phyloP scores from a whole-genome alignment of 2,329 filamentous ascomycete genomes.

The Botrytis byssoidea region DNA sequence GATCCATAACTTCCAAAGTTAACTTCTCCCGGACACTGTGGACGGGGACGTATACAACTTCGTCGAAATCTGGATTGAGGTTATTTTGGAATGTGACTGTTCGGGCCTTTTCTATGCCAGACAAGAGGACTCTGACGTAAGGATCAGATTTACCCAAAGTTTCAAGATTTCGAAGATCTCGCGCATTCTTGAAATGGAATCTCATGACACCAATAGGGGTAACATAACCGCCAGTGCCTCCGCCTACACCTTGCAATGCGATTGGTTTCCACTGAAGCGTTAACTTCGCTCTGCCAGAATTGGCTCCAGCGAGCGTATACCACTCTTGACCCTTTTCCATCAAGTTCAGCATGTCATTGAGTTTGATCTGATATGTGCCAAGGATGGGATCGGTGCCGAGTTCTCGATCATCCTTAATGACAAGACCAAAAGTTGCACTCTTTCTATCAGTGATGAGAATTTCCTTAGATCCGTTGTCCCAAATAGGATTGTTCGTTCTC shows the following conservation, averaged over 20 bases:
- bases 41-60: constrained; percentile 90
- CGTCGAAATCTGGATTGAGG: constrained; percentile 91
- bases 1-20: constrained; percentile 91
- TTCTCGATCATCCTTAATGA: constrained; percentile 94
- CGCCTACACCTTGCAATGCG: constrained; percentile 72
- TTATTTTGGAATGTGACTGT: constrained; percentile 97
- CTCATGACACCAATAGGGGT: constrained; percentile 94
- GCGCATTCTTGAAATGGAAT: constrained; percentile 83
- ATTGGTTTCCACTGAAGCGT: constrained; percentile 94
- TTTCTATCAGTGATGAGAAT: constrained; percentile 93
- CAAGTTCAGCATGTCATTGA: constrained; percentile 88
- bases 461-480: constrained; percentile 89
- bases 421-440: constrained; percentile 82
- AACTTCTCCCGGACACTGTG: constrained; percentile 82
- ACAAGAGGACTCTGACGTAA: constrained; percentile 84
- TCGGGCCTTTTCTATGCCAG: constrained; percentile 83
- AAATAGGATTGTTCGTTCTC: constrained; percentile 96
- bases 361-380: constrained; percentile 90
- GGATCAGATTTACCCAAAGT: constrained; percentile 96
- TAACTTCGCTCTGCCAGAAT: constrained; percentile 85
- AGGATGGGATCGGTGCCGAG: constrained; percentile 78
- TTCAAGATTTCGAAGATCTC: constrained; percentile 85
- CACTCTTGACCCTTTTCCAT: constrained; percentile 94
- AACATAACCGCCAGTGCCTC: constrained; percentile 82
- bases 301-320: constrained; percentile 82